phyloP scores from a whole-genome alignment of 495 filamentous ascomycete genomes.

The Terfezia boudieri region DNA sequence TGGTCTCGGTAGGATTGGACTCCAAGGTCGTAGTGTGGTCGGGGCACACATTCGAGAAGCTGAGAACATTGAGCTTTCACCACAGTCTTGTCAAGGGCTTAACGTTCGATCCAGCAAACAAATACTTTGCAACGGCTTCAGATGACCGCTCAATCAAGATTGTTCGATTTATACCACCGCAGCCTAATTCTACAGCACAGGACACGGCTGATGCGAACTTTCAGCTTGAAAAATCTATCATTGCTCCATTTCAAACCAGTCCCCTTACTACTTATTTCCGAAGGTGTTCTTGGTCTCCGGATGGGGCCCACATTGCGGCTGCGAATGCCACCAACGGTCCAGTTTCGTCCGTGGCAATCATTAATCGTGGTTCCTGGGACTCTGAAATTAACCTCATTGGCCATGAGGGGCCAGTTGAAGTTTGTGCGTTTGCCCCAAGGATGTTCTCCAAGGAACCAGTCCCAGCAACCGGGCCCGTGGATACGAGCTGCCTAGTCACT shows the following conservation, averaged over 20 bases:
- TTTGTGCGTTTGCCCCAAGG: slow-evolving; percentile 87
- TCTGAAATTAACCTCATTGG: slow-evolving; percentile 94
- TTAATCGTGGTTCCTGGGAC: slow-evolving; percentile 80
- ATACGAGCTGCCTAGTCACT: slow-evolving; percentile 40
- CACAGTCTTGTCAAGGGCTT: slow-evolving; percentile 97
- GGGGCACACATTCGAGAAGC: slow-evolving; percentile 88
- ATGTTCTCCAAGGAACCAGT: slow-evolving; percentile 55
- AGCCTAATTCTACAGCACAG: slow-evolving; percentile 76
- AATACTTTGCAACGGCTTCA: slow-evolving; percentile 94
- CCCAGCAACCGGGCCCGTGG: slow-evolving; percentile 22
- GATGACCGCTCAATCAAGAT: slow-evolving; percentile 95
- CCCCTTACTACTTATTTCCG: slow-evolving; percentile 94
- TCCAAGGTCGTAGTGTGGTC: slow-evolving; percentile 98
- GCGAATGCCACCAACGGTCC: slow-evolving; percentile 93
- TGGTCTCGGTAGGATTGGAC: slow-evolving; percentile 90
- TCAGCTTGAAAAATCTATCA: slow-evolving; percentile 67
- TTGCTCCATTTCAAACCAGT: slow-evolving; percentile 59
- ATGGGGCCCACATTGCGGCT: slow-evolving; percentile 90
- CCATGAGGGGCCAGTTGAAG: slow-evolving; percentile 89
- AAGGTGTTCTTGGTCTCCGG: slow-evolving; percentile 88
- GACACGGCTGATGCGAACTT: slow-evolving; percentile 84
- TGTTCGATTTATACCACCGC: slow-evolving; percentile 77
- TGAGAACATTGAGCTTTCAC: slow-evolving; percentile 76
- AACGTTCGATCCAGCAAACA: slow-evolving; percentile 95
- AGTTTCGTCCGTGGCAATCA: slow-evolving; percentile 88